Percentiles rank a stretch among this genome's conserved stretches.
phyloP scores from a whole-genome alignment of 1,284 basidiomycete genomes.

The Trichosporon inkin region DNA sequence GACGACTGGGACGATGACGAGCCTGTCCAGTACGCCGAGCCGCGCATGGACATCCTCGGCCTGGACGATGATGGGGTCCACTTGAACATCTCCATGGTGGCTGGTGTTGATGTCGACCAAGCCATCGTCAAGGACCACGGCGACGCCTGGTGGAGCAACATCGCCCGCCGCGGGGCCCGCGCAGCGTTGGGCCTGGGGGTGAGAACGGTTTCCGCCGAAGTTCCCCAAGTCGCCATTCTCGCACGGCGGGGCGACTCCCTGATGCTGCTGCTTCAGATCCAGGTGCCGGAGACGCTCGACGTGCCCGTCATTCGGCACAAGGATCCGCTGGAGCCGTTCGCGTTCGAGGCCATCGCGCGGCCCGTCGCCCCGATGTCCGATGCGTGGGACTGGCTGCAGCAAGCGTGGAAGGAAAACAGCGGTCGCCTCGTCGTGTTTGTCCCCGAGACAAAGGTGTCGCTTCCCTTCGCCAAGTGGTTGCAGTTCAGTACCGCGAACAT shows the following conservation, averaged over 20 bases:
- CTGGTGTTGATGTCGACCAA: slow-evolving; percentile 42
- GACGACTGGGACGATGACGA: background rate
- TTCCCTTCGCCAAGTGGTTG: slow-evolving; percentile 33
- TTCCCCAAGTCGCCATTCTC: slow-evolving; percentile 19
- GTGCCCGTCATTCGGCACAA: slow-evolving; percentile 30
- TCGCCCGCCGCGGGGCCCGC: slow-evolving; percentile 30
- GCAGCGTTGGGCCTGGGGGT: slow-evolving; percentile 22
- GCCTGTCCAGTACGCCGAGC: slow-evolving; percentile 13
- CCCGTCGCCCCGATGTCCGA: slow-evolving; percentile 38
- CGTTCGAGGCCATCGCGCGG: slow-evolving; percentile 31
- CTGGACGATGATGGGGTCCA: slow-evolving; percentile 41
- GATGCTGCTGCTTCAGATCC: slow-evolving; percentile 30
- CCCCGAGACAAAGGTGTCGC: slow-evolving; percentile 22
- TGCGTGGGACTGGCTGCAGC: slow-evolving; percentile 36
- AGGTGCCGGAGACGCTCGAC: slow-evolving; percentile 23
- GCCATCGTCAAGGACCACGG: slow-evolving; percentile 38
- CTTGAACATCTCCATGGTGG: slow-evolving; percentile 36
- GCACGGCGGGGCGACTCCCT: background rate
- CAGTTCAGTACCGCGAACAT: slow-evolving; percentile 34
- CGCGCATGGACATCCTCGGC: slow-evolving; percentile 36
- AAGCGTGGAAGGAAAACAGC: slow-evolving; percentile 37
- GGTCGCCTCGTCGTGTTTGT: slow-evolving; percentile 31
- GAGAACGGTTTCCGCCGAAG: slow-evolving; percentile 21
- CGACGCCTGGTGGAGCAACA: slow-evolving; percentile 43
- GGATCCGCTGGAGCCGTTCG: slow-evolving; percentile 32